A percentile compares a stretch with the other conserved stretches of the same genome.
Conservation (phyloP, 345 rosid species). For the Mangifera indica region DNA sequence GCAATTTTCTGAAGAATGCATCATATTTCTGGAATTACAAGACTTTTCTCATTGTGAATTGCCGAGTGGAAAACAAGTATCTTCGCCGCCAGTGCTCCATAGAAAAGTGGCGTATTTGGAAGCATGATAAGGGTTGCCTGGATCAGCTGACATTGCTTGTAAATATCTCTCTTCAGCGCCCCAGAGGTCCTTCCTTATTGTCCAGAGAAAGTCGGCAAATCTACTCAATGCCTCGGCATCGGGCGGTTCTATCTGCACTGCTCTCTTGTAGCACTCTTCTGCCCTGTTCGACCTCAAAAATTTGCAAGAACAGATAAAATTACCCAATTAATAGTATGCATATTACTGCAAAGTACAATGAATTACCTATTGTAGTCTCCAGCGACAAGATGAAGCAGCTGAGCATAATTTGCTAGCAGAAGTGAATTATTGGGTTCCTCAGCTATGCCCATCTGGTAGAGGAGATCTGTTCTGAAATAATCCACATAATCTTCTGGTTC, state of each 20-base stretch:
- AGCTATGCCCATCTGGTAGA: conserved; percentile 53
- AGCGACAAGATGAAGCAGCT: conserved; percentile 54
- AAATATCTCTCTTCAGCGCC: conserved; percentile 72
- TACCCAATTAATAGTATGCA: not conserved
- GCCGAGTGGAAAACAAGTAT: conserved; percentile 59
- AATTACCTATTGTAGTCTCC: conserved; percentile 61
- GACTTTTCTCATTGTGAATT: not conserved
- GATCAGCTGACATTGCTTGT: conserved; percentile 59
- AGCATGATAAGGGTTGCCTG: conserved; percentile 43
- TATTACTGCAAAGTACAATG: not conserved
- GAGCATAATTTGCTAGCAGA: conserved; percentile 68
- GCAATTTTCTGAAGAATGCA: not conserved
- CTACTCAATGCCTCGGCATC: conserved; percentile 61
- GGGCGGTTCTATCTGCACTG: conserved; percentile 43
- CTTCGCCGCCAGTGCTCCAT: conserved; percentile 71
- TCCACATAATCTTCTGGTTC: conserved; percentile 47
- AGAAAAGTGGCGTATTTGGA: conserved; percentile 75
- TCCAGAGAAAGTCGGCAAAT: conserved; percentile 74
- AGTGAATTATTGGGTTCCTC: conserved; percentile 63
- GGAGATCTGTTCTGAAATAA: conserved; percentile 47
- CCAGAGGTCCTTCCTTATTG: conserved; percentile 60
- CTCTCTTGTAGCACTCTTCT: conserved; percentile 69
- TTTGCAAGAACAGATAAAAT: not conserved
- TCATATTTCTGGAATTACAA: too few relatives aligned
- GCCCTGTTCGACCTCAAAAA: conserved; percentile 38